Base-by-base conservation (phyloP, 768 basidiomycete genomes). In the Gautieria morchelliformis region DNA sequence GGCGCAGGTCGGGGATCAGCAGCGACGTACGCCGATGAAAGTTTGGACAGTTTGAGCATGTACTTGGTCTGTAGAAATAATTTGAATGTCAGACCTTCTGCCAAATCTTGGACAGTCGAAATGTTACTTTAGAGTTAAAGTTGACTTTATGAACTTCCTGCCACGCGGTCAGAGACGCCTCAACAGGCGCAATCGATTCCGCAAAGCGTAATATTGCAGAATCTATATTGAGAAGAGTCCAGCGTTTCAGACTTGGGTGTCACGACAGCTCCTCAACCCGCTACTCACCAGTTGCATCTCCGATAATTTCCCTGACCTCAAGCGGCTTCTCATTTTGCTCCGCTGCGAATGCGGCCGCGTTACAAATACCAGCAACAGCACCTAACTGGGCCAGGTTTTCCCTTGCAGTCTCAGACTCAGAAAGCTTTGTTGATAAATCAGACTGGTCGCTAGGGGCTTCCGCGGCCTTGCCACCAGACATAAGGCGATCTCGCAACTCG, bases 171-270 rank as follows among this genome's bases (percentile, higher is more conserved):
- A 68, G 67, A 6, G 63, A 60, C 5, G 63, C 62, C 24, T 70
- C 67, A 4, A 67, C 67, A 9, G 65, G 64, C 3, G 61, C 15
- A 33, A 74, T 58, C 14, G 62, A 60, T 51, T 78, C 74, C 5
- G 75, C 63, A 62, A 82, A 83, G 7, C 76, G 71, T 15, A 85
- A 67, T 14, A 84, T 73, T 3, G 80, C 83, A 12, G 76, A 73
- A 62, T 83, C 80, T 70, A 66, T 61, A 20, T 53, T 27, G 65
- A 17, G 27, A 7, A 14, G 32, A 33, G 22, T 40, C 30, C 15
- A 7, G 27, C 14, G 22, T 11, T 17, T 50, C 22, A 20, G 48
- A 52, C 33, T 54, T 8, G 5, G 22, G 19, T 44, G 17, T 33
- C 12, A 55, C 37, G 24, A 20, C 14, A 41, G 20, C 12, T 39